Evolutionary conservation across 257 asterid genomes (phyloP).

Genomic region (Ligustrum vulgare): DNA sequence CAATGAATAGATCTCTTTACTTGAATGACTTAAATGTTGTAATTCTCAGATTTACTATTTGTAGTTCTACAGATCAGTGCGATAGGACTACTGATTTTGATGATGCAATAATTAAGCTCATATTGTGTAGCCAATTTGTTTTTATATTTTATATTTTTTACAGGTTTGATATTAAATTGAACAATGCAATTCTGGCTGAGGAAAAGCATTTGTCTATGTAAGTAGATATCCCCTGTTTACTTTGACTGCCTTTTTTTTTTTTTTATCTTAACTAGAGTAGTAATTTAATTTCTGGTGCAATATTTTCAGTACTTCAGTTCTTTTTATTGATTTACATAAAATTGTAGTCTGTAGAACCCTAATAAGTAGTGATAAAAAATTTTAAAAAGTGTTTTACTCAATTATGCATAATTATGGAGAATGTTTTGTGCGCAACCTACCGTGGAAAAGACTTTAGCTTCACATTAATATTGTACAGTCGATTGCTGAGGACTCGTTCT

Average conservation of each 20-base stretch:
- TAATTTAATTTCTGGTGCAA: constrained; percentile 13
- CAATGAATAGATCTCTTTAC: neutral
- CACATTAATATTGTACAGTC: neutral
- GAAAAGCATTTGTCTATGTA: constrained; percentile 91
- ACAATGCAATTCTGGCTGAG: constrained; percentile 95
- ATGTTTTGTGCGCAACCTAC: neutral
- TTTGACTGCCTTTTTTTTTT: neutral
- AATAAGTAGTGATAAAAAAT: neutral
- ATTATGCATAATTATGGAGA: neutral
- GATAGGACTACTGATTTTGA: neutral
- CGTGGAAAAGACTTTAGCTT: neutral
- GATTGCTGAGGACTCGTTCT: neutral
- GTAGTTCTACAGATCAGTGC: constrained; percentile 4
- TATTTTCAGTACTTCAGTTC: constrained; percentile 10
- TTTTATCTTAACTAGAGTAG: neutral
- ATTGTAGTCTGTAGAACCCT: neutral
- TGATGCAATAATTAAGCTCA: neutral
- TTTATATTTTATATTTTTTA: neutral
- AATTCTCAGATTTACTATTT: constrained; percentile 31
- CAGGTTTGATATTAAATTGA: constrained; percentile 68
- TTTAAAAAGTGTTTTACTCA: neutral
- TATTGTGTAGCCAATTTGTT: constrained; percentile 16
- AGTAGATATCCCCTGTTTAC: constrained; percentile 27
- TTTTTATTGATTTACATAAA: neutral
- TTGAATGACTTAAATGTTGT: neutral